A percentile compares a stretch with the other conserved stretches of the same genome.
phyloP scores from a whole-genome alignment of 169 alveolate species.

The Eimeria falciformis region DNA sequence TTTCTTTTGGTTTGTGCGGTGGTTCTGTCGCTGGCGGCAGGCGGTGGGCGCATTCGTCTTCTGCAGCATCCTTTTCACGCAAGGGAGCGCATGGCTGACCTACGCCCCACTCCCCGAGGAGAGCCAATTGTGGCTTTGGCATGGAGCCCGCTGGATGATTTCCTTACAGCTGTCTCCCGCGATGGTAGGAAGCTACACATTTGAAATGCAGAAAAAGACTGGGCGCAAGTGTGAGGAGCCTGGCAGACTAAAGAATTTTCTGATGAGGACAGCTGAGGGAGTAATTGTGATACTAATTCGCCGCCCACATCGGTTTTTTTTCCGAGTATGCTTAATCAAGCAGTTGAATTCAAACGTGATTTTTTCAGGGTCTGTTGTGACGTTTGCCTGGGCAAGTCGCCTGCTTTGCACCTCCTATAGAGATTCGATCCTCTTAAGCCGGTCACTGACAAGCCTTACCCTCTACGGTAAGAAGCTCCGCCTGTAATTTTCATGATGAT shows the following conservation, averaged over 20 bases:
- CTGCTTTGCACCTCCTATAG: background rate
- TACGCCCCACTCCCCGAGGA: background rate
- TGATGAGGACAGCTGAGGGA: too few relatives aligned
- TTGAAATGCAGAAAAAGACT: too few relatives aligned
- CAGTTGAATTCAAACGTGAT: background rate
- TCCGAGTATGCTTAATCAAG: too few relatives aligned
- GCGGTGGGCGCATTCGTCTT: constrained; percentile 9
- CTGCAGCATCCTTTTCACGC: background rate
- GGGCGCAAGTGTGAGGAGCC: too few relatives aligned
- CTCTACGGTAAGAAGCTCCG: constrained; percentile 7
- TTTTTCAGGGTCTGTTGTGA: constrained; percentile 26
- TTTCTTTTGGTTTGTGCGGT: too few relatives aligned
- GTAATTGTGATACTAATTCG: too few relatives aligned
- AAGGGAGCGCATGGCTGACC: background rate
- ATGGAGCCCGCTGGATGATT: constrained; percentile 32
- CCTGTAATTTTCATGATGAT: background rate
- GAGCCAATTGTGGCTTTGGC: constrained; percentile 17
- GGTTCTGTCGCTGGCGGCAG: background rate
- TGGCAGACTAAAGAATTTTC: too few relatives aligned
- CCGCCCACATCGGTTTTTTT: too few relatives aligned
- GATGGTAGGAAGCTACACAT: background rate
- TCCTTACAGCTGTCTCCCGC: constrained; percentile 14
- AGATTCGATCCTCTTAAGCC: constrained; percentile 11
- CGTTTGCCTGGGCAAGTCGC: constrained; percentile 37
- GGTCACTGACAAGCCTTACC: background rate